Conservation (phyloP, 2,329 filamentous ascomycete genomes). For the Penicillium sp. region DNA sequence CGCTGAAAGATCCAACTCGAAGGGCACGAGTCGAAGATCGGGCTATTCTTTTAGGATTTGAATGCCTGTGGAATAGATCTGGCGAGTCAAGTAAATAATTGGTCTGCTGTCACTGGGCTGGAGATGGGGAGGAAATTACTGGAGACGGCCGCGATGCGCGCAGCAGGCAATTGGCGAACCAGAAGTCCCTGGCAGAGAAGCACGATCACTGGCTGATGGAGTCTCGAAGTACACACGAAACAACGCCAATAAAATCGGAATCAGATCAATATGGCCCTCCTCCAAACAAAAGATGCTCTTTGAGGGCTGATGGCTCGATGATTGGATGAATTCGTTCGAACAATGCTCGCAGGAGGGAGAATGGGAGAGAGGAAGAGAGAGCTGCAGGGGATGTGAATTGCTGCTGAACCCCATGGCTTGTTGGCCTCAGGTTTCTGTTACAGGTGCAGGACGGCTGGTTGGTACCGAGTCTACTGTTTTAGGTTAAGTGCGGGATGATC, state of each 20-base stretch:
- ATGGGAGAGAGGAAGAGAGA: conserved; percentile 12
- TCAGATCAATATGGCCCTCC: conserved; percentile 7
- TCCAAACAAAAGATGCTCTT: conserved; percentile 10
- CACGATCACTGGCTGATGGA: conserved; percentile 31
- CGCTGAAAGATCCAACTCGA: conserved; percentile 26
- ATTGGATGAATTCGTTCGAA: conserved; percentile 18
- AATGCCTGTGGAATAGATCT: conserved; percentile 24
- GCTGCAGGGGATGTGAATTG: conserved; percentile 9
- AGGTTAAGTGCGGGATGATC: not conserved
- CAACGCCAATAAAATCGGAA: conserved; percentile 25
- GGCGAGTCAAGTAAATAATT: conserved; percentile 22
- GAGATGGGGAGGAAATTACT: conserved; percentile 29
- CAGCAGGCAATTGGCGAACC: conserved; percentile 46
- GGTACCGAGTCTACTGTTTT: not conserved
- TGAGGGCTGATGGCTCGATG: conserved; percentile 12
- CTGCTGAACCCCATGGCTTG: not conserved
- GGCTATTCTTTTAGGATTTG: conserved; percentile 23
- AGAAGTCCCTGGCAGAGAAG: conserved; percentile 34
- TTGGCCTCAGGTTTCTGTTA: conserved; percentile 21
- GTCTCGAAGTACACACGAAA: conserved; percentile 18
- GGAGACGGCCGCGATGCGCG: conserved; percentile 33
- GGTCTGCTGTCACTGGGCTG: conserved; percentile 17
- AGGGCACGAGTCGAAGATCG: conserved; percentile 21
- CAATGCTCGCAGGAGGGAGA: conserved; percentile 16
- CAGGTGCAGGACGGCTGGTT: conserved; percentile 9